Evolutionary conservation across 768 basidiomycete species (phyloP).

Genomic region (Leccinum aurantiacum): DNA sequence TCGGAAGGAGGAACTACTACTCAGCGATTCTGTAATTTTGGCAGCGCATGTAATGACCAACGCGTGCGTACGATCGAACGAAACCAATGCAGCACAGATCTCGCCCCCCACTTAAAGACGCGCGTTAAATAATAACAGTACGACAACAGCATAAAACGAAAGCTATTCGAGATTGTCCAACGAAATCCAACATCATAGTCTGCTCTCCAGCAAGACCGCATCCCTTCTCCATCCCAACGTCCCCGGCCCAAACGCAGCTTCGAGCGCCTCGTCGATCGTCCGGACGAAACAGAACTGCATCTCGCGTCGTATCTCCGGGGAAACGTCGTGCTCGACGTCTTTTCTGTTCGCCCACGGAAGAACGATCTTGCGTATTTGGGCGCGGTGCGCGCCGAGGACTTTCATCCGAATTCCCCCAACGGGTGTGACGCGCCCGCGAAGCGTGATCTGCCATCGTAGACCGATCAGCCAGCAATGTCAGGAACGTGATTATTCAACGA

Average conservation of each 20-base stretch:
- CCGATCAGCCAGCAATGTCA: not conserved
- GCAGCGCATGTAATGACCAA: conserved; percentile 1
- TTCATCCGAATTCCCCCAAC: conserved; percentile 94
- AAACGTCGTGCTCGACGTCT: conserved; percentile 85
- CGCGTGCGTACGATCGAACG: not conserved
- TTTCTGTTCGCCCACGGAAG: conserved; percentile 83
- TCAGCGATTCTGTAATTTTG: conserved; percentile 8
- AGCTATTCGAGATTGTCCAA: not conserved
- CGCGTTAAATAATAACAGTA: not conserved
- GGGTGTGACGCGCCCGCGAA: conserved; percentile 77
- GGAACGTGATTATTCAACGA: not conserved
- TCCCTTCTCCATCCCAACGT: conserved; percentile 63
- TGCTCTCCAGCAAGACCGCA: conserved; percentile 50
- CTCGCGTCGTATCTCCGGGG: conserved; percentile 65
- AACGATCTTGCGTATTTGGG: conserved; percentile 79
- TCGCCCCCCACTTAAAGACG: not conserved
- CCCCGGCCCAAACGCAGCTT: conserved; percentile 78
- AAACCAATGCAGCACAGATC: not conserved
- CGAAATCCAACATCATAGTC: conserved; percentile 40
- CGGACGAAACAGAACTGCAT: conserved; percentile 84
- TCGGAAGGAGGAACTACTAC: conserved; percentile 5
- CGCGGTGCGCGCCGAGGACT: conserved; percentile 86
- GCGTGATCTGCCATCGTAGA: conserved; percentile 57
- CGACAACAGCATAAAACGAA: not conserved
- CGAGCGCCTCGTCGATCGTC: conserved; percentile 76